Conservation (phyloP, 192 early-diverging fungal species). For the Chytriomyces hyalinus region DNA sequence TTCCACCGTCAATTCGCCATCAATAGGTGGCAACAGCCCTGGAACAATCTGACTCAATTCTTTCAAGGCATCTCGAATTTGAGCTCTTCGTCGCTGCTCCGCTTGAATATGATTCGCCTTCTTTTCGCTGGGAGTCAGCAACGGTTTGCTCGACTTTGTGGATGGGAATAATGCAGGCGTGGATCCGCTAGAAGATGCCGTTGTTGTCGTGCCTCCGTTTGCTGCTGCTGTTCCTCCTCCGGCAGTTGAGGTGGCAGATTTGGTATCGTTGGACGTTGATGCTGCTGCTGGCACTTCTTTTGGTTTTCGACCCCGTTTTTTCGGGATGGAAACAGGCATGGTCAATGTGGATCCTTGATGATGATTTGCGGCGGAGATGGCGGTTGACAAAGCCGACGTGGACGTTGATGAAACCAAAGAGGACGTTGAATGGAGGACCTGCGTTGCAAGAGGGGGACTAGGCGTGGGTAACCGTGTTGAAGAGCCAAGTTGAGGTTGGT, state of each 20-base stretch:
- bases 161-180: not conserved
- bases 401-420: not conserved
- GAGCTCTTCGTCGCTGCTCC: slow-evolving; percentile 14
- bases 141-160: not conserved
- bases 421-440: not conserved
- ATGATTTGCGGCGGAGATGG: not conserved
- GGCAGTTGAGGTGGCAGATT: not conserved
- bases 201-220: not conserved
- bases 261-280: not conserved
- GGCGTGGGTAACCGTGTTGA: not conserved
- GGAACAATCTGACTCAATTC: slow-evolving; percentile 14
- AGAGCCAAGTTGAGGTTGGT: not conserved
- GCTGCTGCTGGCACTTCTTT: slow-evolving; percentile 10
- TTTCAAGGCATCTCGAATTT: slow-evolving; percentile 20
- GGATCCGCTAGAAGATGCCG: not conserved
- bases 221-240: not conserved
- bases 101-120: slow-evolving; percentile 27
- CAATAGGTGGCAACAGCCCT: slow-evolving; percentile 14
- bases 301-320: slow-evolving; percentile 22
- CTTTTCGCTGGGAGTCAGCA: slow-evolving; percentile 11
- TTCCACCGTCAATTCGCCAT: slow-evolving; percentile 7
- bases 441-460: not conserved
- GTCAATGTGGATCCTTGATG: not conserved
- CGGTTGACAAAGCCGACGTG: not conserved
- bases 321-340: not conserved